Conservation (phyloP, 2,329 filamentous ascomycete species). For the Paecilomyces sp. region DNA sequence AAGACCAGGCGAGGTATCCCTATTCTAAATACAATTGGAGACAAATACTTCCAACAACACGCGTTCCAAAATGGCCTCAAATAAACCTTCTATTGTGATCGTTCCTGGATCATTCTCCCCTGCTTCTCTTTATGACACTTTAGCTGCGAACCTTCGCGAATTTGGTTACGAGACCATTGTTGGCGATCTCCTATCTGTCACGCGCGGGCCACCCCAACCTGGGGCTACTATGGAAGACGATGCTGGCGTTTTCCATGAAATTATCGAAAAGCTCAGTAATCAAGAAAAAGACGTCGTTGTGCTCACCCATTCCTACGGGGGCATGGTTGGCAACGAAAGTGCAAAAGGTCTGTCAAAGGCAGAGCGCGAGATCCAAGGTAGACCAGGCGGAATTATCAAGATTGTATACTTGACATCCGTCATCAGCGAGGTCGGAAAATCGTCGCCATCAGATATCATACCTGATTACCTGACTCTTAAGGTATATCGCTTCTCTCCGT, state of each 20-base stretch:
- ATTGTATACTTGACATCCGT: slow-evolving; percentile 16
- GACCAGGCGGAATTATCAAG: slow-evolving; percentile 17
- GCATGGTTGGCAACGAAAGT: slow-evolving; percentile 15
- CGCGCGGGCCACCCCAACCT: slow-evolving; percentile 5
- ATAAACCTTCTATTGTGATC: background rate
- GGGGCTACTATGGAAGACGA: slow-evolving; percentile 24
- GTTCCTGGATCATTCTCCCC: background rate
- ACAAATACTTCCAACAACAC: background rate
- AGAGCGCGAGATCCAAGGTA: slow-evolving; percentile 14
- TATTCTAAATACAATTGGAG: background rate
- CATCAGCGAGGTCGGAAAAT: slow-evolving; percentile 4
- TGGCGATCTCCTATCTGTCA: slow-evolving; percentile 5
- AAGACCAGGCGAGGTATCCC: background rate
- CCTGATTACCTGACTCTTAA: slow-evolving; percentile 1
- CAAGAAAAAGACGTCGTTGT: slow-evolving; percentile 15
- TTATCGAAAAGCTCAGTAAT: slow-evolving; percentile 19
- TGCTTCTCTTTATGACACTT: background rate
- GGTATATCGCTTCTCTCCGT: background rate
- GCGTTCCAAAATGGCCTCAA: background rate
- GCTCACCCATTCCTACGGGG: slow-evolving; percentile 20
- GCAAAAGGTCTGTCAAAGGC: slow-evolving; percentile 13
- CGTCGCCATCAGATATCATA: background rate
- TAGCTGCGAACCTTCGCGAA: background rate
- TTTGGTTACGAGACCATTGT: slow-evolving; percentile 16
- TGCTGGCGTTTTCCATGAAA: slow-evolving; percentile 19